phyloP scores from a whole-genome alignment of 371 early-diverging fungal genomes.

The Mucor lusitanicus region DNA sequence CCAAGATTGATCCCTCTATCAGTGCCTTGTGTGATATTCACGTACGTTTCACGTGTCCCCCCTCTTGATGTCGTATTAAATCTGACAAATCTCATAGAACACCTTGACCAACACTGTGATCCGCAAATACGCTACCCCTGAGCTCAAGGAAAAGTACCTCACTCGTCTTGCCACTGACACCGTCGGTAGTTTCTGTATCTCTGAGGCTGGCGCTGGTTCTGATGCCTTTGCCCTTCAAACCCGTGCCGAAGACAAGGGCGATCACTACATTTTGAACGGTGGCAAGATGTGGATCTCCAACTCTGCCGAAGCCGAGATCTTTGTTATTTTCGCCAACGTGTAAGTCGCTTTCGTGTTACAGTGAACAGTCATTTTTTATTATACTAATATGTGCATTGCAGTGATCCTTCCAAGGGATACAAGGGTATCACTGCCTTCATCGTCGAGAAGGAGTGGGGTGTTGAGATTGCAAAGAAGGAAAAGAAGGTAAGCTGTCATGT shows the following conservation, averaged over 20 bases:
- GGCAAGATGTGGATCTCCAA: slow-evolving; percentile 95
- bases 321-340: slow-evolving; percentile 97
- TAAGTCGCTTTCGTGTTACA: slow-evolving; percentile 24
- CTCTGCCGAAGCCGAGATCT: slow-evolving; percentile 90
- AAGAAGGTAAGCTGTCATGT: slow-evolving; percentile 72
- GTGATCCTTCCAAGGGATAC: slow-evolving; percentile 91
- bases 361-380: background rate
- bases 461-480: slow-evolving; percentile 96
- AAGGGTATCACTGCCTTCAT: slow-evolving; percentile 98
- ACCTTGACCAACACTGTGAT: slow-evolving; percentile 96
- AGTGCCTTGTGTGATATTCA: slow-evolving; percentile 96
- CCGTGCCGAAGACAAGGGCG: slow-evolving; percentile 86
- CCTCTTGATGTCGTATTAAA: background rate
- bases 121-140: slow-evolving; percentile 77
- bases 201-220: slow-evolving; percentile 91
- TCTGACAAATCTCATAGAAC: slow-evolving; percentile 55
- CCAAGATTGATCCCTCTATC: slow-evolving; percentile 95
- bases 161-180: slow-evolving; percentile 79
- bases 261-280: slow-evolving; percentile 91
- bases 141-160: slow-evolving; percentile 83
- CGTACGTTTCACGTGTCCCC: slow-evolving; percentile 27
- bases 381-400: slow-evolving; percentile 3
- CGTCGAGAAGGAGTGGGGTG: slow-evolving; percentile 94
- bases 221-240: slow-evolving; percentile 98
- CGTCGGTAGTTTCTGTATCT: slow-evolving; percentile 95